Evolutionary conservation across 2,329 filamentous ascomycete genomes (phyloP).

Genomic region (Ramularia endophylla): DNA sequence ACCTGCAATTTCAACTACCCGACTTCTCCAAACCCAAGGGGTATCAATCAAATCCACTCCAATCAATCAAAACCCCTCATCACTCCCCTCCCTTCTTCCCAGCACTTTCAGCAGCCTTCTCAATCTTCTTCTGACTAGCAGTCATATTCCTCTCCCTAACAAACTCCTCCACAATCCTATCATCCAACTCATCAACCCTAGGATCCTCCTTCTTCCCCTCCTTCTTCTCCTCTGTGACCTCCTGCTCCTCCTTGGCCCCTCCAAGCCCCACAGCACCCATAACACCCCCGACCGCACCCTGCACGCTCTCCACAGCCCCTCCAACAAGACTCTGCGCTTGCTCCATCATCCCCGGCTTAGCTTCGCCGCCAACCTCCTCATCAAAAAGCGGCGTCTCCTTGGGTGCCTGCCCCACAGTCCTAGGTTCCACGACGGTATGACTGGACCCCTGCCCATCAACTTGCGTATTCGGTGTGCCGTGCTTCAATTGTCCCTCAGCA

Average conservation of each 20-base stretch:
- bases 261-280: slow-evolving; percentile 20
- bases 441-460: slow-evolving; percentile 41
- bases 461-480: slow-evolving; percentile 39
- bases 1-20: too few relatives aligned
- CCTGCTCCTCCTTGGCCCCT: slow-evolving; percentile 23
- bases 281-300: slow-evolving; percentile 13
- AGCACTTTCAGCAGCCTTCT: too few relatives aligned
- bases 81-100: too few relatives aligned
- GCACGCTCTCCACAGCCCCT: slow-evolving; percentile 21
- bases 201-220: slow-evolving; percentile 22
- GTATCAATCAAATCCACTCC: too few relatives aligned
- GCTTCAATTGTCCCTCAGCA: slow-evolving; percentile 37
- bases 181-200: slow-evolving; percentile 26
- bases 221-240: slow-evolving; percentile 17
- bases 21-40: too few relatives aligned
- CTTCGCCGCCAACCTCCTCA: slow-evolving; percentile 31
- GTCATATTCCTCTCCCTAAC: slow-evolving; percentile 27
- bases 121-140: too few relatives aligned
- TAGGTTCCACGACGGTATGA: slow-evolving; percentile 42
- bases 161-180: slow-evolving; percentile 32
- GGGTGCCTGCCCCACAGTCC: slow-evolving; percentile 44
- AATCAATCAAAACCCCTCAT: too few relatives aligned
- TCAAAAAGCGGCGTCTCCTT: slow-evolving; percentile 37
- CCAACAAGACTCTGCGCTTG: slow-evolving; percentile 34
- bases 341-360: too few relatives aligned